Evolutionary conservation across 169 alveolate genomes (phyloP).

Genomic region (Cryptosporidium sp.): DNA sequence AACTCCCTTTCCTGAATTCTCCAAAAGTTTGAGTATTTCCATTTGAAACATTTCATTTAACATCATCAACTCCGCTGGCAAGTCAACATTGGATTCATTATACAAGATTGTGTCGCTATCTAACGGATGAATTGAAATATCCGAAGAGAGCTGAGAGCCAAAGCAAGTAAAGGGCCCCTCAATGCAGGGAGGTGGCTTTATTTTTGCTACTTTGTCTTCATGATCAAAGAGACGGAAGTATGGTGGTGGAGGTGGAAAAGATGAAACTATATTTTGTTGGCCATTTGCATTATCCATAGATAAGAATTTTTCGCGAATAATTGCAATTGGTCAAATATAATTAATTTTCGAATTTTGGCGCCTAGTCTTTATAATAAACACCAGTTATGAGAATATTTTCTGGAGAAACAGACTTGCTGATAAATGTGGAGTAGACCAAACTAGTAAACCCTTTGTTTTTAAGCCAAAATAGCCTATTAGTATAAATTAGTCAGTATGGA

Average conservation of each 20-base stretch:
- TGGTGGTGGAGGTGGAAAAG: conserved; percentile 77
- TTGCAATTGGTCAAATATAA: neutral
- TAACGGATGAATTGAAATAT: conserved; percentile 42
- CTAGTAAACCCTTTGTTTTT: conserved; percentile 15
- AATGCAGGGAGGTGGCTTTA: conserved; percentile 71
- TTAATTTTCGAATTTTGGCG: conserved; percentile 4
- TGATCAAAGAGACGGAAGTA: conserved; percentile 46
- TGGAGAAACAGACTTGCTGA: conserved; percentile 39
- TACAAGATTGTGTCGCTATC: conserved; percentile 62
- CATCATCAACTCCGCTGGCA: conserved; percentile 19
- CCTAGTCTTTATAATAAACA: conserved; percentile 2
- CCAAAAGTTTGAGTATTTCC: conserved; percentile 33
- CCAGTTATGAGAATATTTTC: conserved; percentile 50
- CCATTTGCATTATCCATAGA: conserved; percentile 7
- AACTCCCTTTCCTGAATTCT: conserved; percentile 45
- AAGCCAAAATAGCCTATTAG: conserved; percentile 57
- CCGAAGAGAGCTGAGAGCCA: conserved; percentile 69
- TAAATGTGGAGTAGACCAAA: neutral
- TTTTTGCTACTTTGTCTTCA: conserved; percentile 10
- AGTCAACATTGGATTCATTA: conserved; percentile 23
- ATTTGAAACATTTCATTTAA: conserved; percentile 35
- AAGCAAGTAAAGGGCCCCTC: conserved; percentile 66
- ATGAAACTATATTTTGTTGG: conserved; percentile 29
- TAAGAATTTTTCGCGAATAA: neutral
- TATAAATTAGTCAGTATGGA: neutral